These are phyloP conservation scores for Aspergillus ustus DNA, from an alignment of 2,329 filamentous ascomycete species.

Conservation along the genomic window DNA sequence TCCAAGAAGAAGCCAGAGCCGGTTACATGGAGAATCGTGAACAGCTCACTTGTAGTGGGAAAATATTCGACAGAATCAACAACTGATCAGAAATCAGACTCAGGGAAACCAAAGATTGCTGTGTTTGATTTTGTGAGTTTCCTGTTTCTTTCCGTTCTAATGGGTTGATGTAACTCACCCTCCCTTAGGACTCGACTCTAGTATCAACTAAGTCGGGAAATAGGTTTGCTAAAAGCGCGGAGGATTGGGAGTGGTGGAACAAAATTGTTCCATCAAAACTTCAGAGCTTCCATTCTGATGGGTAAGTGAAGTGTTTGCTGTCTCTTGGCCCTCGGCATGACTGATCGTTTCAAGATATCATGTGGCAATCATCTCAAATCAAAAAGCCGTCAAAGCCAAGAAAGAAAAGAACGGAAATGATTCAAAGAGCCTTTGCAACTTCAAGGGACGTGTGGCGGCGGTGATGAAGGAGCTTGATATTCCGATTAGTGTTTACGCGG, in stretches of 20 bases:
- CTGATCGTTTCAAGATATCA: conserved; percentile 60
- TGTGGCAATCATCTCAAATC: conserved; percentile 84
- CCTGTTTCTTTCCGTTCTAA: neutral
- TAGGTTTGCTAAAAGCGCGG: conserved; percentile 69
- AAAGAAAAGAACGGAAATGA: conserved; percentile 69
- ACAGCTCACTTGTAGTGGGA: conserved; percentile 76
- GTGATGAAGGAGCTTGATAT: conserved; percentile 71
- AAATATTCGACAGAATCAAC: conserved; percentile 57
- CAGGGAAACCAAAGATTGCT: conserved; percentile 42
- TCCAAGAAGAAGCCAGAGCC: conserved; percentile 83
- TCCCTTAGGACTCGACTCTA: conserved; percentile 77
- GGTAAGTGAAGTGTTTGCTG: conserved; percentile 50
- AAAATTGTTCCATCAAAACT: conserved; percentile 69
- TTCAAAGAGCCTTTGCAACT: conserved; percentile 72
- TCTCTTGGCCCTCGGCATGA: neutral
- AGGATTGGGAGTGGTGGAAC: conserved; percentile 97
- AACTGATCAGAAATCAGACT: conserved; percentile 15
- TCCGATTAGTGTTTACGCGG: conserved; percentile 81
- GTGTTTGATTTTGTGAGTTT: conserved; percentile 52
- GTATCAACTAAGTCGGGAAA: conserved; percentile 81
- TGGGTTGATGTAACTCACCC: neutral
- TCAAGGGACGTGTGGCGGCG: conserved; percentile 77
- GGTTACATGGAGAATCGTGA: conserved; percentile 70
- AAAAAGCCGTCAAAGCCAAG: conserved; percentile 78
- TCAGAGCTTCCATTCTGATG: conserved; percentile 70